Evolutionary conservation across 106 monocot species (phyloP).

Genomic region (Alisma plantagoaquatica): DNA sequence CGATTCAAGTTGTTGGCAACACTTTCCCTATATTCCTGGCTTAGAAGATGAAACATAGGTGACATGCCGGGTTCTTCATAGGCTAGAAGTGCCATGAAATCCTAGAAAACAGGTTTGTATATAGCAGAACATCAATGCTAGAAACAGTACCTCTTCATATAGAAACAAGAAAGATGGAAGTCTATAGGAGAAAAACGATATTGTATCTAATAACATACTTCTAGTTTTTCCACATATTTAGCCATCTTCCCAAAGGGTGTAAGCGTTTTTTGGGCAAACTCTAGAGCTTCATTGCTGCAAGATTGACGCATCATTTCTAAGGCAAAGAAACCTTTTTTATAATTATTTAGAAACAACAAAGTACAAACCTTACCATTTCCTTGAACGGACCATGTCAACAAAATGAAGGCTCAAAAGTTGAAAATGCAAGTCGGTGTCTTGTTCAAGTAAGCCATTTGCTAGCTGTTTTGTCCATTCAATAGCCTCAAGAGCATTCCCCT

Average conservation of each 20-base stretch:
- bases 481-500: conserved; percentile 80
- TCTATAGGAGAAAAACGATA: not conserved
- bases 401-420: conserved; percentile 93
- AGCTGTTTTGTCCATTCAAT: conserved; percentile 83
- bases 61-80: conserved; percentile 92
- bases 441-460: conserved; percentile 65
- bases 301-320: not conserved
- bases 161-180: not conserved
- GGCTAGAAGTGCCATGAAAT: conserved; percentile 79
- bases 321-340: not conserved
- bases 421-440: conserved; percentile 84
- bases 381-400: conserved; percentile 52
- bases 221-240: conserved; percentile 78
- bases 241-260: conserved; percentile 68
- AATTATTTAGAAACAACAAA: not conserved
- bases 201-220: conserved; percentile 79
- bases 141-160: not conserved
- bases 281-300: conserved; percentile 94
- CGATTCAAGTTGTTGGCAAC: conserved; percentile 73
- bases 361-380: conserved; percentile 52
- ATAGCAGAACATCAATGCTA: not conserved
- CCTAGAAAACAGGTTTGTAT: conserved; percentile 21
- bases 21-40: conserved; percentile 63
- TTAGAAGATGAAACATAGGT: conserved; percentile 86
- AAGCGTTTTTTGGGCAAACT: conserved; percentile 76